Evolutionary conservation across 2,329 filamentous ascomycete species (phyloP).

Genomic region (Neopestalotiopsis clavispora): DNA sequence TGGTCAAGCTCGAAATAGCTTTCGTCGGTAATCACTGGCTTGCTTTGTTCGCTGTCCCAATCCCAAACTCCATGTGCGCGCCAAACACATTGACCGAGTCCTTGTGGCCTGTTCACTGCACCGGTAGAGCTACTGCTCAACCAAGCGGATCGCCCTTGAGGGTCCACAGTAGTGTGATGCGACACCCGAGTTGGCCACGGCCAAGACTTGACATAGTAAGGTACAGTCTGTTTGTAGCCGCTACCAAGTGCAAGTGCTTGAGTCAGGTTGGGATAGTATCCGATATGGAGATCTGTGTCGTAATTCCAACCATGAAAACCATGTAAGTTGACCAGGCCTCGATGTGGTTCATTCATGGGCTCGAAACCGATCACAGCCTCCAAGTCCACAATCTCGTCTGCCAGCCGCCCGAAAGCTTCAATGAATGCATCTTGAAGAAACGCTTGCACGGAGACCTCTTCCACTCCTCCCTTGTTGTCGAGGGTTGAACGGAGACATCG

Average conservation of each 20-base stretch:
- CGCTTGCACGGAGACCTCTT: conserved; percentile 31
- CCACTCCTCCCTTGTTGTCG: background rate
- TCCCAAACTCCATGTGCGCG: conserved; percentile 43
- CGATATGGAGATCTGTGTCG: conserved; percentile 47
- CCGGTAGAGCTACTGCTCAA: background rate
- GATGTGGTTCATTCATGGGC: conserved; percentile 48
- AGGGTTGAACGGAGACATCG: conserved; percentile 20
- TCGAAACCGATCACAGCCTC: conserved; percentile 46
- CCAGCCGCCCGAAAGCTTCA: conserved; percentile 40
- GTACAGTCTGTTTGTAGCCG: conserved; percentile 41
- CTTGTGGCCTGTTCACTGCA: conserved; percentile 26
- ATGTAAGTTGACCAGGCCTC: conserved; percentile 45
- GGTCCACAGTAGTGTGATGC: conserved; percentile 40
- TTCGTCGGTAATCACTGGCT: conserved; percentile 31
- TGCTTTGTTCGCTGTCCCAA: conserved; percentile 36
- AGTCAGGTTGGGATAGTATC: conserved; percentile 42
- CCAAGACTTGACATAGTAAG: conserved; percentile 47
- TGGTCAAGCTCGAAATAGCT: conserved; percentile 46
- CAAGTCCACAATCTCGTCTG: conserved; percentile 36
- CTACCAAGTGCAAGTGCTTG: conserved; percentile 46
- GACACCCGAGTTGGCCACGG: conserved; percentile 44
- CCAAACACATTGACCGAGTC: conserved; percentile 44
- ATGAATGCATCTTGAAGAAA: conserved; percentile 39
- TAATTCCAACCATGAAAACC: conserved; percentile 46
- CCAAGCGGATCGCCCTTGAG: conserved; percentile 42